Evolutionary conservation across 2,329 filamentous ascomycete genomes (phyloP).

Genomic region (Cladophialophora bantiana): DNA sequence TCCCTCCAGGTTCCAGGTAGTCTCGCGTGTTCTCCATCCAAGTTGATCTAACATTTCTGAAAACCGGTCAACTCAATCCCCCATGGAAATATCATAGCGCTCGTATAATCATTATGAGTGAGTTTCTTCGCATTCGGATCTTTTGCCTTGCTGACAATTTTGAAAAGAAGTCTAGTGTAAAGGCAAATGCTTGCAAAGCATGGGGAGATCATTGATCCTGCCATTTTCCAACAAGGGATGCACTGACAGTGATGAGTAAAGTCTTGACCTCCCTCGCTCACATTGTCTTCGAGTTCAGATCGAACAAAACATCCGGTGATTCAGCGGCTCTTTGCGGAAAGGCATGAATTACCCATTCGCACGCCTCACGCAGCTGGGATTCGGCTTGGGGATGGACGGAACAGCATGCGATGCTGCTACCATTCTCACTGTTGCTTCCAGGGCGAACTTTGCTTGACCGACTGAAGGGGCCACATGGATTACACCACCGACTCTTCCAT

Average conservation of each 20-base stretch:
- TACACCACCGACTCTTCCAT: background rate
- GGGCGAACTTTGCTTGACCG: background rate
- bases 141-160: background rate
- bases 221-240: background rate
- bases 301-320: background rate
- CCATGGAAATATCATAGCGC: too few species aligned
- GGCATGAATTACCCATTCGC: background rate
- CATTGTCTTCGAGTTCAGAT: background rate
- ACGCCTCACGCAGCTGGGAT: background rate
- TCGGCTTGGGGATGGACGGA: background rate
- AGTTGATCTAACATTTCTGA: too few species aligned
- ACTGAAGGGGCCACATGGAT: background rate
- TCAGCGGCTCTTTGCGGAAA: background rate
- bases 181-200: background rate
- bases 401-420: background rate
- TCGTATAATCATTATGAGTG: too few species aligned
- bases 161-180: background rate
- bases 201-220: background rate
- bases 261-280: background rate
- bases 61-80: background rate
- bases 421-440: background rate
- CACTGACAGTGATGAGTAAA: background rate
- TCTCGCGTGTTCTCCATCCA: too few species aligned
- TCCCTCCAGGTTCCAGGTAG: too few species aligned
- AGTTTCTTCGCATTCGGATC: too few species aligned